Percentiles rank a stretch among this genome's conserved stretches.
Evolutionary conservation across 257 asterid species (phyloP).

Genomic region (Cruciata laevipes): DNA sequence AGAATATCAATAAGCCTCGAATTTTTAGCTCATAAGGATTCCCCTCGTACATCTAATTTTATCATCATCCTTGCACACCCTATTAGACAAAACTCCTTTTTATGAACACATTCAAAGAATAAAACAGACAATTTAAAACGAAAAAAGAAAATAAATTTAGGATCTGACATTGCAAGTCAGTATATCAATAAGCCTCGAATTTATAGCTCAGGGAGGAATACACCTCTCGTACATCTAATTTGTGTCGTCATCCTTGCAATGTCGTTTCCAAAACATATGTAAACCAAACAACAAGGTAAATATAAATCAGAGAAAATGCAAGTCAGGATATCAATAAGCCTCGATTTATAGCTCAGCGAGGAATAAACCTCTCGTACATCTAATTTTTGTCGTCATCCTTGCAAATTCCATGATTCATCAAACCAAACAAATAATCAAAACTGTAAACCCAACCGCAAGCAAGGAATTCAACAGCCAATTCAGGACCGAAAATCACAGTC

Average conservation of each 20-base stretch:
- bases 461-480: constrained; percentile 9
- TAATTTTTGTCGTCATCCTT: constrained; percentile 15
- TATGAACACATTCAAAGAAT: neutral
- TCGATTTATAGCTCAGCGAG: constrained; percentile 18
- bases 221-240: neutral
- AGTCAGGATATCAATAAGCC: constrained; percentile 26
- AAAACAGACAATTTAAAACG: neutral
- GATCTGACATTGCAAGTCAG: constrained; percentile 22
- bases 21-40: constrained; percentile 16
- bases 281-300: neutral
- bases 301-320: constrained; percentile 4
- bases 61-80: constrained; percentile 15
- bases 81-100: neutral
- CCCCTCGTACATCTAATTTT: constrained; percentile 24
- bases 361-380: constrained; percentile 23
- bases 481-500: constrained; percentile 4
- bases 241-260: constrained; percentile 17
- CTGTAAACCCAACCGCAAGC: constrained; percentile 5
- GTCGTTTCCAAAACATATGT: neutral
- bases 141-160: neutral
- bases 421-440: neutral
- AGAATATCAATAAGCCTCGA: constrained; percentile 47
- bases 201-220: constrained; percentile 18
- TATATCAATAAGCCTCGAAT: constrained; percentile 48
- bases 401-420: neutral